Evolutionary conservation across 108 stramenopile species (phyloP).

Genomic region (Skeletonema grethae): DNA sequence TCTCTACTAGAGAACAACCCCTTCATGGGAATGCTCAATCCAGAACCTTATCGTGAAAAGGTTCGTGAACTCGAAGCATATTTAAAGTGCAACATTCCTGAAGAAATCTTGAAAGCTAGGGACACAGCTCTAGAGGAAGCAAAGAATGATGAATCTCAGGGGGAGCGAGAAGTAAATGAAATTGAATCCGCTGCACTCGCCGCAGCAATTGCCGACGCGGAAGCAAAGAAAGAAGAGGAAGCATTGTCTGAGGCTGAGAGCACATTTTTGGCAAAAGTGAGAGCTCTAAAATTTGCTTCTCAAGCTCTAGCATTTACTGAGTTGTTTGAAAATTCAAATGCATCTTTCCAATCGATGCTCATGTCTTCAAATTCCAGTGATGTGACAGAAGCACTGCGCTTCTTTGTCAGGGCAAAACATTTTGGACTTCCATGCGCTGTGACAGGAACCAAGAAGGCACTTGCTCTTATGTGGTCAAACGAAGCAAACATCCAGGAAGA

Average conservation of each 20-base stretch:
- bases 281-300: slow-evolving; percentile 78
- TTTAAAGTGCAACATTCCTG: slow-evolving; percentile 71
- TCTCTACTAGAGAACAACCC: slow-evolving; percentile 93
- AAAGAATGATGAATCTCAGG: slow-evolving; percentile 33
- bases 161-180: slow-evolving; percentile 45
- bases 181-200: slow-evolving; percentile 71
- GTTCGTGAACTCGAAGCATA: slow-evolving; percentile 67
- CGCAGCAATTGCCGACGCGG: slow-evolving; percentile 74
- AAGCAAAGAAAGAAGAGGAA: slow-evolving; percentile 29
- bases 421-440: slow-evolving; percentile 93
- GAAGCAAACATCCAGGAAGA: slow-evolving; percentile 87
- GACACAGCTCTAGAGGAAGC: slow-evolving; percentile 63
- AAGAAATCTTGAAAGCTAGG: slow-evolving; percentile 62
- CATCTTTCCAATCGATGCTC: slow-evolving; percentile 75
- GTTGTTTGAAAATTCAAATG: slow-evolving; percentile 78
- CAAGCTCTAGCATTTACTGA: slow-evolving; percentile 83
- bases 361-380: slow-evolving; percentile 84
- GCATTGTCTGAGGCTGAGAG: slow-evolving; percentile 53
- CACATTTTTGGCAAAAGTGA: slow-evolving; percentile 63
- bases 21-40: slow-evolving; percentile 89
- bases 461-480: slow-evolving; percentile 92
- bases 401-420: slow-evolving; percentile 90
- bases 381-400: slow-evolving; percentile 89
- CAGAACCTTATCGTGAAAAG: slow-evolving; percentile 75
- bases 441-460: slow-evolving; percentile 88